Percentiles rank a stretch among this genome's conserved stretches.
phyloP scores from a whole-genome alignment of 495 filamentous ascomycete species.

The Penicillium fimorum region DNA sequence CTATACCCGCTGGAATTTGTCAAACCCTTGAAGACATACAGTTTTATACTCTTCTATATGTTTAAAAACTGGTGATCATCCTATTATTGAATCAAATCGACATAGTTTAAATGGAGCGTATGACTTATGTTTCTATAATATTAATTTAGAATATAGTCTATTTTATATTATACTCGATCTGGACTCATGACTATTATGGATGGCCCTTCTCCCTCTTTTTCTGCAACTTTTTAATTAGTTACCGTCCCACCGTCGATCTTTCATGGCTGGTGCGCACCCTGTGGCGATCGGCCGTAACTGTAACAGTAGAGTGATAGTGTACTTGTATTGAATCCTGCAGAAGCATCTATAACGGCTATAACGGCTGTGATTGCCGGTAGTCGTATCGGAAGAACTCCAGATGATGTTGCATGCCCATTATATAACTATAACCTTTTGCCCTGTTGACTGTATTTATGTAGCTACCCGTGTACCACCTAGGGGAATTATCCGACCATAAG shows the following conservation, averaged over 20 bases:
- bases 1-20: constrained; percentile 10
- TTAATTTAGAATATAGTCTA: neutral
- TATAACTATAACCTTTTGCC: neutral
- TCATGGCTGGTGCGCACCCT: constrained; percentile 18
- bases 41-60: neutral
- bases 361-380: constrained; percentile 1
- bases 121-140: neutral
- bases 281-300: constrained; percentile 10
- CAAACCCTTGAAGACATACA: neutral
- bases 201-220: neutral
- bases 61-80: neutral
- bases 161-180: neutral
- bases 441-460: constrained; percentile 2
- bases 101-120: neutral
- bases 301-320: constrained; percentile 1
- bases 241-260: constrained; percentile 9
- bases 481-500: constrained; percentile 10
- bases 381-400: constrained; percentile 21
- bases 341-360: constrained; percentile 1
- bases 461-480: constrained; percentile 9
- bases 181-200: neutral
- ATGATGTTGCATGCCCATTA: constrained; percentile 14
- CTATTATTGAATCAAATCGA: neutral
- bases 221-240: constrained; percentile 2
- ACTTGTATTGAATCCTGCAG: neutral